Evolutionary conservation across 805 yeast species (phyloP).

Genomic region (Cyberlindnera galapagoensis): DNA sequence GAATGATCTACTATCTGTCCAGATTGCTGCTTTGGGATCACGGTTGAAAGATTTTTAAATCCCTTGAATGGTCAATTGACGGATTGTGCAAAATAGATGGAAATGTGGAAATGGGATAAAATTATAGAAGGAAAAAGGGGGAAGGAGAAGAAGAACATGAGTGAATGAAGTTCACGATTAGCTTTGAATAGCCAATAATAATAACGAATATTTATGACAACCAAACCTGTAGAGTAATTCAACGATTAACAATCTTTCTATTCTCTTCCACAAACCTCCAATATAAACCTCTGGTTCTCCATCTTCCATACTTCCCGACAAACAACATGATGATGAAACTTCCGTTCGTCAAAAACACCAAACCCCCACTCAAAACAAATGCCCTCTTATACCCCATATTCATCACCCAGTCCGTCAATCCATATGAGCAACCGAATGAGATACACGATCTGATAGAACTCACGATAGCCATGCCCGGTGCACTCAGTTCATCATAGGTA

Average conservation of each 20-base stretch:
- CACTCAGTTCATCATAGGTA: slow-evolving; percentile 45
- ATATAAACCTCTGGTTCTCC: slow-evolving; percentile 15
- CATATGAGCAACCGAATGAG: slow-evolving; percentile 56
- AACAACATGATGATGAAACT: slow-evolving; percentile 20
- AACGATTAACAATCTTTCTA: slow-evolving; percentile 8
- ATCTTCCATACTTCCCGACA: slow-evolving; percentile 25
- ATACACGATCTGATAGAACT: slow-evolving; percentile 52
- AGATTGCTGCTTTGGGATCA: too few relatives aligned
- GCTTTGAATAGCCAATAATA: too few relatives aligned
- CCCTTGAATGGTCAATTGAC: too few relatives aligned
- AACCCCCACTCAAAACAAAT: slow-evolving; percentile 49
- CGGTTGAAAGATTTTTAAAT: too few relatives aligned
- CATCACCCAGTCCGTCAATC: slow-evolving; percentile 51
- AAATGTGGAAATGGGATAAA: too few relatives aligned
- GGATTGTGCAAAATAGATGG: too few relatives aligned
- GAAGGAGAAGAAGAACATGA: too few relatives aligned
- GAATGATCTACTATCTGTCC: too few relatives aligned
- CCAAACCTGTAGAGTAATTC: too few relatives aligned
- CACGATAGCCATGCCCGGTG: slow-evolving; percentile 50
- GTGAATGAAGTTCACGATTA: too few relatives aligned
- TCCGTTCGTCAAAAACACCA: slow-evolving; percentile 33
- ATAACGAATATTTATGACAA: too few relatives aligned
- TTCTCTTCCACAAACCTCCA: slow-evolving; percentile 21
- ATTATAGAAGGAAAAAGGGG: too few relatives aligned
- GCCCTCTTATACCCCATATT: slow-evolving; percentile 49